Evolutionary conservation across 2,329 filamentous ascomycete genomes (phyloP).

Genomic region (Venturia pyrina): DNA sequence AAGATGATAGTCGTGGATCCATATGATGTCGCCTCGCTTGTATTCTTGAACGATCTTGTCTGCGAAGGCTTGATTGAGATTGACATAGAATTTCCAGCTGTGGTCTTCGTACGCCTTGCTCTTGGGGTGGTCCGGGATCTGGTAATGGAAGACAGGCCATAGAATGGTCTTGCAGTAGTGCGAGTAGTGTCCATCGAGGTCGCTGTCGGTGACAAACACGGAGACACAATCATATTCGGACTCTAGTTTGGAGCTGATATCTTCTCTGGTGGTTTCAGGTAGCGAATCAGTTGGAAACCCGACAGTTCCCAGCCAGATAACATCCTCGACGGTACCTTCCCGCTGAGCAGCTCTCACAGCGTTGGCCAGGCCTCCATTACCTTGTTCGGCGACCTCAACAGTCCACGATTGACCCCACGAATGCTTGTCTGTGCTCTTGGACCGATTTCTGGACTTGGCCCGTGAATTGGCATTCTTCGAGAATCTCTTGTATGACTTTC

Average conservation of each 20-base stretch:
- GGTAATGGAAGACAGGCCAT: slow-evolving; percentile 97
- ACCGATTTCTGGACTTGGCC: slow-evolving; percentile 18
- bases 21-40: slow-evolving; percentile 87
- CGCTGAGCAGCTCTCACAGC: slow-evolving; percentile 70
- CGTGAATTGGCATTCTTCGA: slow-evolving; percentile 15
- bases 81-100: slow-evolving; percentile 90
- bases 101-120: slow-evolving; percentile 97
- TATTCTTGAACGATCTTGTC: slow-evolving; percentile 84
- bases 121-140: slow-evolving; percentile 94
- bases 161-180: slow-evolving; percentile 97
- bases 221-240: slow-evolving; percentile 73
- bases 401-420: slow-evolving; percentile 66
- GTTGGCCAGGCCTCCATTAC: slow-evolving; percentile 85
- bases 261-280: slow-evolving; percentile 62
- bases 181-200: slow-evolving; percentile 88
- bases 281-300: slow-evolving; percentile 91
- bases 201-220: slow-evolving; percentile 80
- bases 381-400: slow-evolving; percentile 76
- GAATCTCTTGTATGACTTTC: slow-evolving; percentile 16
- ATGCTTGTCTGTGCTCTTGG: slow-evolving; percentile 40
- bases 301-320: slow-evolving; percentile 84
- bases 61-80: slow-evolving; percentile 86
- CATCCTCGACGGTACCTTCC: slow-evolving; percentile 51
- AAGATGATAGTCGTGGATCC: slow-evolving; percentile 94
- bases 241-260: slow-evolving; percentile 73